These are phyloP conservation scores for Cystobasidium tubakii DNA, from an alignment of 768 basidiomycete genomes.

Conservation along the genomic window DNA sequence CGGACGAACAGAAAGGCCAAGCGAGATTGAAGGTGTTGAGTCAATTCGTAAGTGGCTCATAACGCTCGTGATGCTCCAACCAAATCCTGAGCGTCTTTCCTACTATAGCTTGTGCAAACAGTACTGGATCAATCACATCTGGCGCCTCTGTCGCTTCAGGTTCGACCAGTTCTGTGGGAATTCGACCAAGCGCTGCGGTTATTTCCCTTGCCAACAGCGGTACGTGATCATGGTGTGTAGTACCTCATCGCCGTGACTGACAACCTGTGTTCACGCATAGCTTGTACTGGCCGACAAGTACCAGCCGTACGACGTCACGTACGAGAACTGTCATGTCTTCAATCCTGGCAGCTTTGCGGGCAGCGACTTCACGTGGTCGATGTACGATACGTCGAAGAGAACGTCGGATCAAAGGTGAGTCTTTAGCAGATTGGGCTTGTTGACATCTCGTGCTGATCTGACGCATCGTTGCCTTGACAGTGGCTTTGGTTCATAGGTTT, in stretches of 20 bases:
- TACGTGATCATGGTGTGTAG: conserved; percentile 51
- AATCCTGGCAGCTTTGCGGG: conserved; percentile 91
- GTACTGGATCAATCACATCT: conserved; percentile 92
- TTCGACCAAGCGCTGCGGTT: conserved; percentile 85
- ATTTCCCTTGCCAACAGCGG: conserved; percentile 87
- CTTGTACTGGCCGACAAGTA: conserved; percentile 92
- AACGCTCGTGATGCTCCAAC: too few species aligned
- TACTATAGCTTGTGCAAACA: conserved; percentile 78
- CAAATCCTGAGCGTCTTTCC: neutral
- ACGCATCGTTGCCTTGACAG: neutral
- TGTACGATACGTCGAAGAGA: conserved; percentile 76
- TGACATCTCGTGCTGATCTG: neutral
- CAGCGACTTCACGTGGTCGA: conserved; percentile 74
- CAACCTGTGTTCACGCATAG: conserved; percentile 52
- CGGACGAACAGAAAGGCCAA: conserved; percentile 15
- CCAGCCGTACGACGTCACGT: conserved; percentile 89
- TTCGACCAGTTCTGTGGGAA: conserved; percentile 81
- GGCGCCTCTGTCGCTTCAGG: conserved; percentile 72
- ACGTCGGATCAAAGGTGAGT: conserved; percentile 56
- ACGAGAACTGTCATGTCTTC: conserved; percentile 97
- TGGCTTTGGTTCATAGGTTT: neutral
- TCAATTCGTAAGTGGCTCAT: conserved; percentile 25
- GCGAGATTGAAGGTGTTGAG: conserved; percentile 22
- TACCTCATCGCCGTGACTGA: neutral
- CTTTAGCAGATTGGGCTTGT: neutral